Evolutionary conservation across 768 basidiomycete species (phyloP).

Genomic region (Galerina sulciceps): DNA sequence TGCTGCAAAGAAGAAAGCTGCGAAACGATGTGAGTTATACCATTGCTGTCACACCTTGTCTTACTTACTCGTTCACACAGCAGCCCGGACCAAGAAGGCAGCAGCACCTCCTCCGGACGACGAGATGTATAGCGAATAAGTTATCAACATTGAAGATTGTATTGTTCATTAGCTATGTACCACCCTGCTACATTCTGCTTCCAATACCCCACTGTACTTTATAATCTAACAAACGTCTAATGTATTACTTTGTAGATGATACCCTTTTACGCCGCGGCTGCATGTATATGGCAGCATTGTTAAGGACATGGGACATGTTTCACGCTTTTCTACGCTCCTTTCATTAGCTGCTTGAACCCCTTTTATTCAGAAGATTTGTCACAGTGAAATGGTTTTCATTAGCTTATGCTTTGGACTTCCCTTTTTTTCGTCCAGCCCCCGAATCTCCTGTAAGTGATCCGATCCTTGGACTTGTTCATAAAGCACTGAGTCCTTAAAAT

Average conservation of each 20-base stretch:
- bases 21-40: slow-evolving; percentile 41
- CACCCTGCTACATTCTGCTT: neutral
- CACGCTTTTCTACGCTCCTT: too few relatives aligned
- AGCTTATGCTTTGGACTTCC: too few relatives aligned
- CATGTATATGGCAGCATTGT: too few relatives aligned
- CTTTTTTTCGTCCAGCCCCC: too few relatives aligned
- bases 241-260: neutral
- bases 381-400: too few relatives aligned
- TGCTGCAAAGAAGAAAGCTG: slow-evolving; percentile 73
- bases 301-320: too few relatives aligned
- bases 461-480: too few relatives aligned
- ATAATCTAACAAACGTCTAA: neutral
- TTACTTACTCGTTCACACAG: slow-evolving; percentile 6
- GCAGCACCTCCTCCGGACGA: slow-evolving; percentile 22
- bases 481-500: too few relatives aligned
- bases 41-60: neutral
- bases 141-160: neutral
- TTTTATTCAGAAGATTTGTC: too few relatives aligned
- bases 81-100: slow-evolving; percentile 22
- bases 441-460: too few relatives aligned
- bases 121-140: slow-evolving; percentile 29
- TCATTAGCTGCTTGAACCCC: too few relatives aligned
- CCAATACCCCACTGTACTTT: neutral
- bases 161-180: neutral
- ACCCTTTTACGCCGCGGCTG: neutral